A percentile compares a stretch with the other conserved stretches of the same genome.
phyloP scores from a whole-genome alignment of 2,329 filamentous ascomycete genomes.

The Polytolypa hystricis region DNA sequence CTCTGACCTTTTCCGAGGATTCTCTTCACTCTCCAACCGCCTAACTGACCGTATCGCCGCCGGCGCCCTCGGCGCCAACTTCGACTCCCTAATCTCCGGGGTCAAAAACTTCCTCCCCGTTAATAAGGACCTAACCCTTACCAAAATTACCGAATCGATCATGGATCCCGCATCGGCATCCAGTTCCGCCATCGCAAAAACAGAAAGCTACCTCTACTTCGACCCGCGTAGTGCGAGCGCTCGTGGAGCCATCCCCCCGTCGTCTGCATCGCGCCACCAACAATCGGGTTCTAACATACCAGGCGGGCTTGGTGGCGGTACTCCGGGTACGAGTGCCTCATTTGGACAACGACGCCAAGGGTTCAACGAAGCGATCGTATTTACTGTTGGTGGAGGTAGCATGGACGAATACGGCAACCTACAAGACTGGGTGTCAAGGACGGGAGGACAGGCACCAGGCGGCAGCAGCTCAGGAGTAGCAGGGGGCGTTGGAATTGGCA shows the following conservation, averaged over 20 bases:
- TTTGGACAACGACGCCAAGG: conserved; percentile 87
- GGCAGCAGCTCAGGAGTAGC: conserved; percentile 30
- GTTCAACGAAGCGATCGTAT: conserved; percentile 85
- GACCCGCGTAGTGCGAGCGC: conserved; percentile 90
- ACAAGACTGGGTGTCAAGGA: conserved; percentile 86
- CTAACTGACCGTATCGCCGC: conserved; percentile 92
- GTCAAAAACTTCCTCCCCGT: conserved; percentile 97
- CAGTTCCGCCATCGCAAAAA: conserved; percentile 87
- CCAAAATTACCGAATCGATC: conserved; percentile 94
- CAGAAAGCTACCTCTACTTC: conserved; percentile 93
- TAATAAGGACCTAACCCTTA: conserved; percentile 90
- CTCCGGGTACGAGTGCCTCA: conserved; percentile 62
- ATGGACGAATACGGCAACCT: conserved; percentile 99
- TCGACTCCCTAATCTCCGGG: conserved; percentile 86
- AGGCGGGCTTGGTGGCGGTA: conserved; percentile 31
- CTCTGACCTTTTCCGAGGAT: conserved; percentile 76
- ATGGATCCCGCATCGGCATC: conserved; percentile 92
- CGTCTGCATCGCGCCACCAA: conserved; percentile 44
- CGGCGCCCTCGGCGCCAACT: conserved; percentile 72
- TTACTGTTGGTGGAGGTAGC: conserved; percentile 87
- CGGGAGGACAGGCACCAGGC: conserved; percentile 35
- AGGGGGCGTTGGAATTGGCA: conserved; percentile 23
- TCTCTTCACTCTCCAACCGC: conserved; percentile 81
- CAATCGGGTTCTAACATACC: conserved; percentile 35
- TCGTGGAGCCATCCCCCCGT: conserved; percentile 78